Evolutionary conservation across 2,329 filamentous ascomycete species (phyloP).

Genomic region (Hirsutella minnesotensis): DNA sequence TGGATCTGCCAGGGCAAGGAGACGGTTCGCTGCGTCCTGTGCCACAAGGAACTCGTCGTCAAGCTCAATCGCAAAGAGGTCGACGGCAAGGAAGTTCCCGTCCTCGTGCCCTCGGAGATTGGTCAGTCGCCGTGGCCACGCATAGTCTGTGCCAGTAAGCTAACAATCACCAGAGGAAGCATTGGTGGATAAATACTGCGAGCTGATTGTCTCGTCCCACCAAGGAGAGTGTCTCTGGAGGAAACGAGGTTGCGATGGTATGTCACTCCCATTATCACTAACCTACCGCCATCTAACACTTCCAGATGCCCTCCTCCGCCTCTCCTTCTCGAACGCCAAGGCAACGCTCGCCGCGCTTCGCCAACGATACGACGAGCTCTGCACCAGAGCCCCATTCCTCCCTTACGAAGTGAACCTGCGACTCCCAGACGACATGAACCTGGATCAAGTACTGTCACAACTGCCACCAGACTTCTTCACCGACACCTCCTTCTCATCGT

Average conservation of each 20-base stretch:
- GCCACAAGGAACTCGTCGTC: slow-evolving; percentile 73
- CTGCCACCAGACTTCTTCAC: slow-evolving; percentile 45
- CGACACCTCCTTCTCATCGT: slow-evolving; percentile 18
- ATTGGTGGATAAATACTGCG: slow-evolving; percentile 64
- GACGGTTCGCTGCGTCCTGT: slow-evolving; percentile 75
- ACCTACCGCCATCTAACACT: neutral
- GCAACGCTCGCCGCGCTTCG: slow-evolving; percentile 45
- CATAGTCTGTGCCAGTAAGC: neutral
- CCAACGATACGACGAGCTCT: slow-evolving; percentile 53
- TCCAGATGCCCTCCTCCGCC: slow-evolving; percentile 45
- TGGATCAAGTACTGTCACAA: slow-evolving; percentile 36
- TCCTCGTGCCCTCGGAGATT: slow-evolving; percentile 48
- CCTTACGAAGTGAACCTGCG: slow-evolving; percentile 52
- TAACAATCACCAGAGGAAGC: slow-evolving; percentile 37
- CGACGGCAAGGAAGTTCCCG: slow-evolving; percentile 41
- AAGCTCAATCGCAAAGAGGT: slow-evolving; percentile 54
- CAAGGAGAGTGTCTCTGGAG: slow-evolving; percentile 77
- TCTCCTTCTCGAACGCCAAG: slow-evolving; percentile 51
- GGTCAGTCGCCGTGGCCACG: slow-evolving; percentile 14
- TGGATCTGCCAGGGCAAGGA: slow-evolving; percentile 81
- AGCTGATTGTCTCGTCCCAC: slow-evolving; percentile 64
- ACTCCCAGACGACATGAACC: slow-evolving; percentile 37
- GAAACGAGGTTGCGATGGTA: slow-evolving; percentile 77
- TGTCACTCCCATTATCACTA: slow-evolving; percentile 5
- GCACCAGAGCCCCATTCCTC: slow-evolving; percentile 39